Conservation (phyloP, 495 filamentous ascomycete species). For the Hyphodiscus hymeniophilus region DNA sequence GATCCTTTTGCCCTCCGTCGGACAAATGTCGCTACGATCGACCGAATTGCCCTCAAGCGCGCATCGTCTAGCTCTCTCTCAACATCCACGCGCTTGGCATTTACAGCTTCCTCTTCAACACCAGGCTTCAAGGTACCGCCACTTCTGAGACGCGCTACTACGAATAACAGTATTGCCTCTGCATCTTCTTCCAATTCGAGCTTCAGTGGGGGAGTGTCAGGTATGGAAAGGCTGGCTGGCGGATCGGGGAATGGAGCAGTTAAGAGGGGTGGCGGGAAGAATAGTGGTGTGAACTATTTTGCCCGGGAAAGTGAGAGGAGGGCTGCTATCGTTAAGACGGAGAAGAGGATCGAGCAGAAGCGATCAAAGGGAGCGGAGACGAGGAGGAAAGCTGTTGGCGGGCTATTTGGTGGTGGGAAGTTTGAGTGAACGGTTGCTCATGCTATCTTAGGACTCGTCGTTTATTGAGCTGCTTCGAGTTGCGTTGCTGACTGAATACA, state of each 20-base stretch:
- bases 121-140: conserved; percentile 63
- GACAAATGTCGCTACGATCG: conserved; percentile 52
- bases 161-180: conserved; percentile 42
- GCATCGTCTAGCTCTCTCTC: conserved; percentile 46
- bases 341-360: conserved; percentile 56
- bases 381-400: conserved; percentile 42
- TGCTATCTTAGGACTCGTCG: neutral
- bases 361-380: conserved; percentile 55
- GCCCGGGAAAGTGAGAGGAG: conserved; percentile 63
- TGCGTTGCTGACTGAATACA: no score
- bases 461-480: neutral
- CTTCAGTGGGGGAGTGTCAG: conserved; percentile 16
- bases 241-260: conserved; percentile 28
- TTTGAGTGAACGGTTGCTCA: conserved; percentile 17
- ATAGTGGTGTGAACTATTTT: conserved; percentile 73
- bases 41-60: conserved; percentile 75
- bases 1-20: conserved; percentile 34
- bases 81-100: conserved; percentile 50
- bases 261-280: conserved; percentile 46
- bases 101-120: conserved; percentile 38
- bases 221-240: conserved; percentile 29
- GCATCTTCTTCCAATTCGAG: conserved; percentile 25
- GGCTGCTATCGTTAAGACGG: conserved; percentile 47
- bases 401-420: conserved; percentile 41
- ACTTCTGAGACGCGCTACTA: conserved; percentile 71